Evolutionary conservation across 495 filamentous ascomycete species (phyloP), one percentile per base, ranked within the genome.

Genomic region (Letharia lupina): DNA sequence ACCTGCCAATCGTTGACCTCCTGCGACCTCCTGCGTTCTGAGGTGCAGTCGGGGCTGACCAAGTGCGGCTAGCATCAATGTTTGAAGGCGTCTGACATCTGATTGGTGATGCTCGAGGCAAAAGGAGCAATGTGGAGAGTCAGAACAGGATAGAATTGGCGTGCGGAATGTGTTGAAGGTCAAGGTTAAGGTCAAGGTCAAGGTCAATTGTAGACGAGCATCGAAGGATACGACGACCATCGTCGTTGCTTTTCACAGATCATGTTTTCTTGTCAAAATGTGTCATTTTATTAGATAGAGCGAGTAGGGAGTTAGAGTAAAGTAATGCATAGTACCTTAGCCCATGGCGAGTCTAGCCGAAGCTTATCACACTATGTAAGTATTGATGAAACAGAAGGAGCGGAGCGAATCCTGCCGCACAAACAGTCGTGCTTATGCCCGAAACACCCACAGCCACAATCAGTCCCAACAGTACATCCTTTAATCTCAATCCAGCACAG

Each of bases 391-490:
- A 56, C 52, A 33, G 13, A 56, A 56, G 52, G 52, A 56, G 31
- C 52, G 52, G 52, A 56, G 31, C 52, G 4, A 37, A 20, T 57
- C 54, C 33, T 57, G 54, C 54, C 33, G 54, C 54, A 35, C 7
- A 15, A 35, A 28, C 33, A 7, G 13, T 57, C 20, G 20, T 37
- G 54, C 31, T 57, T n/a, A 35, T 39, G 54, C 15, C 31, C 54
- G 54, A 57, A 57, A 57, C 54, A 20, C 33, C 54, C 33, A 57
- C 54, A 37, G 54, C 54, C 54, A 16, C 54, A 37, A 57, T 20
- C 7, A 11, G 9, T 1, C 10, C 33, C 33, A 57, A 37, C 54
- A 35, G 20, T 10, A 57, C 54, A 57, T 39, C 54, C 54, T 37
- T 35, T 37, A 57, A 57, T 37, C 3, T 37, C 8, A 18, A 18